These are phyloP conservation scores for Dictyostelium capitatum DNA, from an alignment of 78 protist genomes.

Conservation along the genomic window DNA sequence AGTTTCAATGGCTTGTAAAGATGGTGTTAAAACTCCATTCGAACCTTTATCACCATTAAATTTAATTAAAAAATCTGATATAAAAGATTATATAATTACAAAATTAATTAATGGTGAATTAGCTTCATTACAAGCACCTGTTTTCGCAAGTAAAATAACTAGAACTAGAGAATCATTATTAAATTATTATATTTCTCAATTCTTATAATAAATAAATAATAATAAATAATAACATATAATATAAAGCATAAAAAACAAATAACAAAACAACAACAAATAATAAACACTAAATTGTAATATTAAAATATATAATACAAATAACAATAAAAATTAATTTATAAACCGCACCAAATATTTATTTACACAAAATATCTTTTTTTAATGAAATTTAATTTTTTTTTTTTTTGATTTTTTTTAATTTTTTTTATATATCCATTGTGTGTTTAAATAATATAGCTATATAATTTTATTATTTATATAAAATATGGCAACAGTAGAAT, in stretches of 20 bases:
- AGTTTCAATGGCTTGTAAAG: constrained; percentile 53
- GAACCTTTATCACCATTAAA: constrained; percentile 38
- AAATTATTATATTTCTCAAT: constrained; percentile 73
- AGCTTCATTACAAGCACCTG: constrained; percentile 66
- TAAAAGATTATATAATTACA: constrained; percentile 48
- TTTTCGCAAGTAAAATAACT: constrained; percentile 33
- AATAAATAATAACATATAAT: neutral
- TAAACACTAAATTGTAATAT: neutral
- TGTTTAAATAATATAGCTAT: too few species aligned
- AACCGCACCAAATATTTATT: neutral
- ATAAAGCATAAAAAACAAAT: too few species aligned
- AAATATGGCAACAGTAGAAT: neutral
- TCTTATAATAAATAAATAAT: constrained; percentile 16
- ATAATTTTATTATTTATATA: too few species aligned
- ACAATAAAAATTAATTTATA: neutral
- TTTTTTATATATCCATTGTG: too few species aligned
- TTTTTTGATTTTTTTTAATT: neutral
- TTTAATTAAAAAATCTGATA: constrained; percentile 26
- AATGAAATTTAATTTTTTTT: neutral
- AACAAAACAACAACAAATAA: neutral
- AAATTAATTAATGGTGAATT: constrained; percentile 74
- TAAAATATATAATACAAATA: neutral
- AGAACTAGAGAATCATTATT: constrained; percentile 75
- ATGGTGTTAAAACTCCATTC: constrained; percentile 53
- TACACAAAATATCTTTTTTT: neutral